These are phyloP conservation scores for Dissophora globulifera DNA, from an alignment of 192 early-diverging fungal genomes.

Conservation along the genomic window DNA sequence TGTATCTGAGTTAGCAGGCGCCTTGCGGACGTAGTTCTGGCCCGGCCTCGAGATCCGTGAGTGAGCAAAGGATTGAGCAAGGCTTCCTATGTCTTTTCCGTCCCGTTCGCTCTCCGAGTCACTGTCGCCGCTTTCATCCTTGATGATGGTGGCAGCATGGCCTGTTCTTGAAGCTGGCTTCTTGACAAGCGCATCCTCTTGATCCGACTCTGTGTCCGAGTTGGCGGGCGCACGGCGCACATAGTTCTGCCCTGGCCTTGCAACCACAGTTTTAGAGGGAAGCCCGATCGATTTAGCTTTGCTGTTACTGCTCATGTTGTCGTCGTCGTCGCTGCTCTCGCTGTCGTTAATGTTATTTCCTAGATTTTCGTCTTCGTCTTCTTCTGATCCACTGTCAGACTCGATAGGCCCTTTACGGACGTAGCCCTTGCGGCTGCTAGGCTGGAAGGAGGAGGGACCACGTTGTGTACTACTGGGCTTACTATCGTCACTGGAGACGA, in stretches of 20 bases:
- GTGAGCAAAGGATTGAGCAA: constrained; percentile 5
- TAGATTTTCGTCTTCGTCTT: constrained; percentile 9
- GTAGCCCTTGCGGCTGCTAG: constrained; percentile 24
- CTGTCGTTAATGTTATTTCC: not conserved
- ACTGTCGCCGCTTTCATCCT: not conserved
- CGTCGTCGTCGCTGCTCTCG: not conserved
- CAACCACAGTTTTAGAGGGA: not conserved
- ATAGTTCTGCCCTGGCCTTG: constrained; percentile 44
- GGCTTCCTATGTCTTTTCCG: constrained; percentile 1
- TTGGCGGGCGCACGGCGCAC: constrained; percentile 36
- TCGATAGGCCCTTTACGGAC: constrained; percentile 30
- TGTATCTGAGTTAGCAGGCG: constrained; percentile 40
- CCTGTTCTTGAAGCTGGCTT: too few species aligned
- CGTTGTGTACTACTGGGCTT: not conserved
- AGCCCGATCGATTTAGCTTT: not conserved
- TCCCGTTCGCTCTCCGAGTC: constrained; percentile 13
- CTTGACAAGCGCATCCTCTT: constrained; percentile 22
- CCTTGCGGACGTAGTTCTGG: constrained; percentile 46
- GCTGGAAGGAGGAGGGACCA: constrained; percentile 28
- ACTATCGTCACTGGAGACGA: not conserved
- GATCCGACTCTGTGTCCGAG: constrained; percentile 45
- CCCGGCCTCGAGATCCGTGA: constrained; percentile 22
- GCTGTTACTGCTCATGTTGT: not conserved
- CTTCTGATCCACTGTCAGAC: constrained; percentile 20
- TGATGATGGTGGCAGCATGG: not conserved